Base-by-base conservation (phyloP, 768 basidiomycete species). In the Agrocybe chaxingu region DNA sequence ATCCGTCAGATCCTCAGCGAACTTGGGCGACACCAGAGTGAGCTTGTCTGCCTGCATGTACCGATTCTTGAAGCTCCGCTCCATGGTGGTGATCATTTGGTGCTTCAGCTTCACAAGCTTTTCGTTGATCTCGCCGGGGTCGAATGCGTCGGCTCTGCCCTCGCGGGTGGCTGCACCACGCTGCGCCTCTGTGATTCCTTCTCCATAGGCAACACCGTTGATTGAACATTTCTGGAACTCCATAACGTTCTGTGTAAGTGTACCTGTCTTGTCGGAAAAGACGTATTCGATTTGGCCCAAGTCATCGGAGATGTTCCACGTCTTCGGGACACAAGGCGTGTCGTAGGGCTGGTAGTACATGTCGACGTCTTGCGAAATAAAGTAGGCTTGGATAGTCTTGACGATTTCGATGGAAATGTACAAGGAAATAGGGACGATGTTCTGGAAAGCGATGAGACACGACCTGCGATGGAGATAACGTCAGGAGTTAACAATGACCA, bases 351-450 rank as follows among this genome's bases (percentile, higher is more conserved):
- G 73, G 70, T 97, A 97, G 74, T 92, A 97, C 92, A 98, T 95
- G 67, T 98, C 95, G 57, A 93, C 61, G 63, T 98, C 95, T 66
- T 96, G 92, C 7, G 88, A 89, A 63, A 97, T 98, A 74, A 97
- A 96, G 72, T 82, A 96, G 2, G 95, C 95, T 65, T 97, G 95
- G 50, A 96, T 92, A 1, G 95, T 97, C 75, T 97, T 97, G 75
- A 97, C 94, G 57, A 97, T 90, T 71, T 98, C 95, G 63, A 97
- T 94, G 42, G 95, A 95, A 64, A 98, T 97, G 75, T 96, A 96
- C 18, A 98, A 80, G 3, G 93, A 94, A 50, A 97, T 87, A 18
- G 95, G 95, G 10, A 98, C 88, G 64, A 97, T 95, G 68, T 98
- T 98, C 70, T 98, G 95, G 76, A 98, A 98, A 2, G 91, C 89